phyloP scores from a whole-genome alignment of 2,329 filamentous ascomycete genomes.

The Cordyceps tenuipes region DNA sequence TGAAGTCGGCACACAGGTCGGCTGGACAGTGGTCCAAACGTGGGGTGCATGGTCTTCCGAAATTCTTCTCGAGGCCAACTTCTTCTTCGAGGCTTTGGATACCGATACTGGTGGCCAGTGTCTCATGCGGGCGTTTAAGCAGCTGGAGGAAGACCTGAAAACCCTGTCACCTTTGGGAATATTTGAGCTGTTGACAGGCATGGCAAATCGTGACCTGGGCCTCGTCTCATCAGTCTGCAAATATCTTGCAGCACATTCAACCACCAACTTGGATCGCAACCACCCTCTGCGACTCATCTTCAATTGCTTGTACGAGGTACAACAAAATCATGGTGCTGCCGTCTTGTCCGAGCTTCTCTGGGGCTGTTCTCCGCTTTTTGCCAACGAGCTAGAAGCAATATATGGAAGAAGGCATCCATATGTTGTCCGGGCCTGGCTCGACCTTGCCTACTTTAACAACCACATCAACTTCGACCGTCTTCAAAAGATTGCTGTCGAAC shows the following conservation, averaged over 20 bases:
- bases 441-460: slow-evolving; percentile 32
- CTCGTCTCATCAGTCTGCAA: slow-evolving; percentile 39
- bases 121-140: slow-evolving; percentile 35
- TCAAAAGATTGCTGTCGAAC: slow-evolving; percentile 29
- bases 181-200: slow-evolving; percentile 34
- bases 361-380: slow-evolving; percentile 32
- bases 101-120: slow-evolving; percentile 31
- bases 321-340: slow-evolving; percentile 35
- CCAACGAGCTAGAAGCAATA: slow-evolving; percentile 36
- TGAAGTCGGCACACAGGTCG: slow-evolving; percentile 28
- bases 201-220: slow-evolving; percentile 35
- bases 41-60: slow-evolving; percentile 38
- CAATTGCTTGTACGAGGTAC: slow-evolving; percentile 34
- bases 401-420: slow-evolving; percentile 36
- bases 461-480: slow-evolving; percentile 28
- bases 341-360: slow-evolving; percentile 36
- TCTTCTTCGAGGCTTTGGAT: slow-evolving; percentile 32
- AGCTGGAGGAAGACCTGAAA: slow-evolving; percentile 34
- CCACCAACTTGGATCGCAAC: slow-evolving; percentile 34
- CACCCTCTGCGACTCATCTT: slow-evolving; percentile 37
- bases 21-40: slow-evolving; percentile 34
- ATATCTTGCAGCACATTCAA: slow-evolving; percentile 35
- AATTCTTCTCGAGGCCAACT: slow-evolving; percentile 35
- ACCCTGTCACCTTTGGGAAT: slow-evolving; percentile 36
- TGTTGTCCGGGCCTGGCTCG: slow-evolving; percentile 34